These are phyloP conservation scores for Trichoderma guizhouense DNA, from an alignment of 2,329 filamentous ascomycete species.

Conservation along the genomic window DNA sequence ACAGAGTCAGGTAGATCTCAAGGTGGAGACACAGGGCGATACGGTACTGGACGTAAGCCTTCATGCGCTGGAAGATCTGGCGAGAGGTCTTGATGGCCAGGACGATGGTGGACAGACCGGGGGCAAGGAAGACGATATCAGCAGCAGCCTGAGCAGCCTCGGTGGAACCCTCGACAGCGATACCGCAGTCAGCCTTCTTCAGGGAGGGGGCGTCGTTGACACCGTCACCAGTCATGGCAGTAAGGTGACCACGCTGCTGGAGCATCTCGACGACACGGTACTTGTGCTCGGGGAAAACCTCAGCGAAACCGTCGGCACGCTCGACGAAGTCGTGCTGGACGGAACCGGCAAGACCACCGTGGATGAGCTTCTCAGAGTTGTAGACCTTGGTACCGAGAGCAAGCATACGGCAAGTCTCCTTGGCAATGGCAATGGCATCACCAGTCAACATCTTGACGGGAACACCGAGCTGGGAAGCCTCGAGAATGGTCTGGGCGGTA, in stretches of 20 bases:
- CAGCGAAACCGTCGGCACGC: constrained; percentile 90
- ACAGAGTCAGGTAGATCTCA: constrained; percentile 86
- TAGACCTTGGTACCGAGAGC: constrained; percentile 91
- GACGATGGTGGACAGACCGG: constrained; percentile 87
- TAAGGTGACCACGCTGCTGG: constrained; percentile 87
- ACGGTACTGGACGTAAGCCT: constrained; percentile 92
- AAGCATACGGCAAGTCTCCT: constrained; percentile 86
- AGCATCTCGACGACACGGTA: constrained; percentile 92
- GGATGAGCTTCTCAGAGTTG: constrained; percentile 87
- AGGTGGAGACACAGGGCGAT: constrained; percentile 88
- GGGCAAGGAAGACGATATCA: constrained; percentile 90
- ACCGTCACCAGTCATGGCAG: constrained; percentile 95
- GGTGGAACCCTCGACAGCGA: constrained; percentile 88
- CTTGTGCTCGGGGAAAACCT: constrained; percentile 94
- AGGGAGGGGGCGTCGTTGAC: constrained; percentile 91
- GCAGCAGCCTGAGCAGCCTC: constrained; percentile 88
- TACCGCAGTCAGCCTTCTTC: constrained; percentile 93
- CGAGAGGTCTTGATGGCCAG: constrained; percentile 89
- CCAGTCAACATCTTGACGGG: constrained; percentile 96
- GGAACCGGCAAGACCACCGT: constrained; percentile 84
- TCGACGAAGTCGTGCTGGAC: constrained; percentile 96
- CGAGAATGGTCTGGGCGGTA: constrained; percentile 84
- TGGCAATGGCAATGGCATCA: constrained; percentile 88
- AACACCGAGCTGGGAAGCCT: constrained; percentile 82
- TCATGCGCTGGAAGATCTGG: constrained; percentile 96